Evolutionary conservation across 2,329 filamentous ascomycete genomes (phyloP).

Genomic region (Gaeumannomyces sp.): DNA sequence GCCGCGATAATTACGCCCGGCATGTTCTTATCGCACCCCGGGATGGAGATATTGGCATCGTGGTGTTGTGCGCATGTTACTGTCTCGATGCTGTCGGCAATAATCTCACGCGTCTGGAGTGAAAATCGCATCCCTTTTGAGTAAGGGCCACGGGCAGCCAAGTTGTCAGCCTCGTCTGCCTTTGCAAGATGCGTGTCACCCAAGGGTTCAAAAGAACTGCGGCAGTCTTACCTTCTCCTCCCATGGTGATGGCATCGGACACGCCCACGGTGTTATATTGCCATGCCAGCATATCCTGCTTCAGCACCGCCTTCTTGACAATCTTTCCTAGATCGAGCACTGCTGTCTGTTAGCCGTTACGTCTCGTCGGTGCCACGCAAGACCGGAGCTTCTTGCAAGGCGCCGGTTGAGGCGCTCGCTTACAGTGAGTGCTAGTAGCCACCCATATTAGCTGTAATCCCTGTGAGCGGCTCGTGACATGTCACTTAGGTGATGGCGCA

Average conservation of each 20-base stretch:
- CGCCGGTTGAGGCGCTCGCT: conserved; percentile 14
- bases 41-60: conserved; percentile 92
- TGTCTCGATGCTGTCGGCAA: conserved; percentile 96
- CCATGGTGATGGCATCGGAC: conserved; percentile 92
- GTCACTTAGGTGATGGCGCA: neutral
- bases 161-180: neutral
- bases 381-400: neutral
- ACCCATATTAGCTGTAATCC: neutral
- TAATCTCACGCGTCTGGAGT: conserved; percentile 89
- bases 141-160: neutral
- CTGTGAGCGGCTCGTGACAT: neutral
- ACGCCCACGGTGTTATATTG: conserved; percentile 89
- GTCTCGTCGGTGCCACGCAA: neutral
- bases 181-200: neutral
- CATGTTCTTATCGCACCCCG: conserved; percentile 99
- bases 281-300: conserved; percentile 86
- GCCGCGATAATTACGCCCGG: conserved; percentile 87
- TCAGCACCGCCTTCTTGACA: conserved; percentile 74
- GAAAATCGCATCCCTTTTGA: conserved; percentile 56
- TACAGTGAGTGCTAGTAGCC: conserved; percentile 33
- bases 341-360: conserved; percentile 21
- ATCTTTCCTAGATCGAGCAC: conserved; percentile 83
- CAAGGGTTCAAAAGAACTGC: neutral
- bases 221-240: conserved; percentile 64
- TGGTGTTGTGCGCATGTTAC: conserved; percentile 99